Percentiles rank a stretch among this genome's conserved stretches.
These are phyloP conservation scores for Citropsis articulata DNA, from an alignment of 345 rosid genomes.

Conservation along the genomic window DNA sequence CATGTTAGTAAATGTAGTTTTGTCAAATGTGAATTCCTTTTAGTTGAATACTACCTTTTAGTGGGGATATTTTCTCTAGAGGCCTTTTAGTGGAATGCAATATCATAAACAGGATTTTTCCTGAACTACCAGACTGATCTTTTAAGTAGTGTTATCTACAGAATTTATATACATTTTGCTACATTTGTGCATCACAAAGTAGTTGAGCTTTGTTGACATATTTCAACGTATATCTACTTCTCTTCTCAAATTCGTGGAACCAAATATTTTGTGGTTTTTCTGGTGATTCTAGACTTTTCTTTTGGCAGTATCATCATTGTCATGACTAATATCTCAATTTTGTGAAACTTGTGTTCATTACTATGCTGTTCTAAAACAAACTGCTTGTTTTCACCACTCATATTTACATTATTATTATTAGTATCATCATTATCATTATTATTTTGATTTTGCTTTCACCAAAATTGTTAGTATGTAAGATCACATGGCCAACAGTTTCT, in stretches of 20 bases:
- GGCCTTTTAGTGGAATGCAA: neutral
- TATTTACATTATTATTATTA: conserved; percentile 2
- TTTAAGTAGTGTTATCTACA: neutral
- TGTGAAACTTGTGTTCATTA: neutral
- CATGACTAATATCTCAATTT: neutral
- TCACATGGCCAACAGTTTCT: neutral
- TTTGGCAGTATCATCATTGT: neutral
- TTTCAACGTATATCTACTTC: neutral
- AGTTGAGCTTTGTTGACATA: neutral
- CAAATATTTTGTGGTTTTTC: neutral
- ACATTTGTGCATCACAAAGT: neutral
- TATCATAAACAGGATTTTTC: neutral
- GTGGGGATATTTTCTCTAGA: neutral
- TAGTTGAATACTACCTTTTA: neutral
- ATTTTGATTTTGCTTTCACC: neutral
- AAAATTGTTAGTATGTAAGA: neutral
- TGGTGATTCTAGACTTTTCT: neutral
- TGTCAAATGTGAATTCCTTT: neutral
- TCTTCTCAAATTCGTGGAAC: neutral
- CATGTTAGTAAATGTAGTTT: neutral
- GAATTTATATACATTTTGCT: neutral
- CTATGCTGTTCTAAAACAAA: neutral
- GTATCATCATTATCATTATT: neutral
- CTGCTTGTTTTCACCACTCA: neutral
- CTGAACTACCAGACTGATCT: neutral